phyloP scores from a whole-genome alignment of 345 rosid genomes.

The Mangifera indica region DNA sequence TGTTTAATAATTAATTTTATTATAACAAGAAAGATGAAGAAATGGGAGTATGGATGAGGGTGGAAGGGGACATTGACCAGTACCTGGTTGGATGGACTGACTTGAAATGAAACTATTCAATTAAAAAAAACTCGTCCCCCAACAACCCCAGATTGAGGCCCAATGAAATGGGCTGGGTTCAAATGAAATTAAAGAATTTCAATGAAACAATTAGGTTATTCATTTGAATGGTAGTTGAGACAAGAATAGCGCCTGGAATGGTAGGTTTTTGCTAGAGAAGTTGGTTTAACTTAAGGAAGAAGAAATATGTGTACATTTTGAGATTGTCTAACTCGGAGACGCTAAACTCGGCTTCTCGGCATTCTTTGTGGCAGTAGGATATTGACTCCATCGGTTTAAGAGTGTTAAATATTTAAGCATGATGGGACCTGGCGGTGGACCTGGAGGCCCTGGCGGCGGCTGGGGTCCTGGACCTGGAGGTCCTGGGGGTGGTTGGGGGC shows the following conservation, averaged over 20 bases:
- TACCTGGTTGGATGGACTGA: too few relatives aligned
- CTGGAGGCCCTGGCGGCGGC: conserved; percentile 29
- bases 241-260: not conserved
- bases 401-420: not conserved
- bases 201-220: not conserved
- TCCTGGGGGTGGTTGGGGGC: conserved; percentile 8
- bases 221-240: conserved; percentile 9
- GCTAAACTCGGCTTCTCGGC: too few relatives aligned
- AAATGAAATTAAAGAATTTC: not conserved
- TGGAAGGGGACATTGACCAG: too few relatives aligned
- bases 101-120: too few relatives aligned
- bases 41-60: too few relatives aligned
- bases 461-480: too few relatives aligned
- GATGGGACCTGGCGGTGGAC: conserved; percentile 36
- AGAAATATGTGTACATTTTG: not conserved
- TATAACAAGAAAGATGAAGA: too few relatives aligned
- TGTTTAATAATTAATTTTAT: too few relatives aligned
- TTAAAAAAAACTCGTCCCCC: too few relatives aligned
- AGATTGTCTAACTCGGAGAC: not conserved
- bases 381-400: not conserved
- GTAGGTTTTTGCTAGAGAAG: conserved; percentile 6
- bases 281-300: not conserved
- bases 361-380: too few relatives aligned
- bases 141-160: not conserved
- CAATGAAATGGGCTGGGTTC: not conserved